Percentiles rank a stretch among this genome's conserved stretches.
Evolutionary conservation across 129 eudicot species (phyloP).

Genomic region (Artemisia argyi): DNA sequence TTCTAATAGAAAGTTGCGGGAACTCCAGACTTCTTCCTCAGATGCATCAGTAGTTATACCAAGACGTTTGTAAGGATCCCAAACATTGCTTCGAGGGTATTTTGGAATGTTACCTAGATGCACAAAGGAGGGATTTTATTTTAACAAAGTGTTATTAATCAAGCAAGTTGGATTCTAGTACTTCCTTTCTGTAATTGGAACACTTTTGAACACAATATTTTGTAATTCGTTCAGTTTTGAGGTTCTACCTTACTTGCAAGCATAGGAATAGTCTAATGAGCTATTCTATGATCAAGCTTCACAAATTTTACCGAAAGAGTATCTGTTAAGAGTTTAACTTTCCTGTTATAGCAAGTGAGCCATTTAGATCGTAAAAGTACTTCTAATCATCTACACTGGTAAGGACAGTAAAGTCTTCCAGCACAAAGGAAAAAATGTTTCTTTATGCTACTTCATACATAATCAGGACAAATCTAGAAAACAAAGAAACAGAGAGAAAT

Average conservation of each 20-base stretch:
- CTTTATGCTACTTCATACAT: no score
- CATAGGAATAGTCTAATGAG: background rate
- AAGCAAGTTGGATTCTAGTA: background rate
- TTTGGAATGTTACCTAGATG: slow-evolving; percentile 57
- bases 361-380: no score
- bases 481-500: no score
- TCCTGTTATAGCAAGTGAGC: no score
- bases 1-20: slow-evolving; percentile 75
- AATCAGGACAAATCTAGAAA: background rate
- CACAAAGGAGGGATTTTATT: background rate
- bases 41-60: slow-evolving; percentile 83
- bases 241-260: background rate
- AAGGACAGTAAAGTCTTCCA: no score
- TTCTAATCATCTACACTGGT: no score
- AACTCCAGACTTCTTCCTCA: slow-evolving; percentile 93
- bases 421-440: no score
- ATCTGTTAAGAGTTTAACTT: no score
- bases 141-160: no score
- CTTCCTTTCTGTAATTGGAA: background rate
- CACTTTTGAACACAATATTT: background rate
- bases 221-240: background rate
- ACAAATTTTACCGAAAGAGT: background rate
- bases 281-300: background rate
- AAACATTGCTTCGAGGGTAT: slow-evolving; percentile 69
- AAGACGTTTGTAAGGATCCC: slow-evolving; percentile 97